phyloP scores from a whole-genome alignment of 2,329 filamentous ascomycete species.

The Trichoderma sp. region DNA sequence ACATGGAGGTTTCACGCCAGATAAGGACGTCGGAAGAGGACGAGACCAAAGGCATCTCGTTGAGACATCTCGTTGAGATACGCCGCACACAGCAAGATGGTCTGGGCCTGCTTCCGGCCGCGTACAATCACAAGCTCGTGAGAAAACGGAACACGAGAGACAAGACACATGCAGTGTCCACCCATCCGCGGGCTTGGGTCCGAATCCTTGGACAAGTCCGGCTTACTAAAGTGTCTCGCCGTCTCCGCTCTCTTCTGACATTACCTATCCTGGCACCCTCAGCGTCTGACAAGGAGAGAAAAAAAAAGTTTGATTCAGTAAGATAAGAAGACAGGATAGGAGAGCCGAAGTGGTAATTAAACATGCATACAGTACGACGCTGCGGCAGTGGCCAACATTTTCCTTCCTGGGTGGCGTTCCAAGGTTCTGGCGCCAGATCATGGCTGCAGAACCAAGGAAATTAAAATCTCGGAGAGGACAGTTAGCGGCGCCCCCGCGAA shows the following conservation, averaged over 20 bases:
- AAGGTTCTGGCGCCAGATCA: neutral
- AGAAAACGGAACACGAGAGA: constrained; percentile 4
- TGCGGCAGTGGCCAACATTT: neutral
- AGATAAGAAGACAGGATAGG: neutral
- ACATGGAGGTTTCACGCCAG: neutral
- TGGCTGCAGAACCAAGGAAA: constrained; percentile 13
- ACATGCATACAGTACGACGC: constrained; percentile 1
- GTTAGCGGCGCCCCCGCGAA: constrained; percentile 16
- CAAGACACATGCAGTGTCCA: neutral
- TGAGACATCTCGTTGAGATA: neutral
- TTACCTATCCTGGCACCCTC: neutral
- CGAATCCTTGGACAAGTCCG: constrained; percentile 6
- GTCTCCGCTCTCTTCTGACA: constrained; percentile 1
- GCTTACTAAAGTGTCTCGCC: constrained; percentile 8
- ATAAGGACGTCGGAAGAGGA: neutral
- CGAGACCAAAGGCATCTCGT: neutral
- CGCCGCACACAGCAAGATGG: neutral
- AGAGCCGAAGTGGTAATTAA: constrained; percentile 7
- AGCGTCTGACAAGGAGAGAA: neutral
- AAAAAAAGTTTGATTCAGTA: neutral
- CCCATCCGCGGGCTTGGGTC: constrained; percentile 14
- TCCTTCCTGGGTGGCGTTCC: constrained; percentile 8
- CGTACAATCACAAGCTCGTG: constrained; percentile 7
- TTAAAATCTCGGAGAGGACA: neutral
- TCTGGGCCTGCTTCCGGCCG: neutral